These are phyloP conservation scores for Heteromeles arbutifolia DNA, from an alignment of 306 rosid genomes.

Conservation along the genomic window DNA sequence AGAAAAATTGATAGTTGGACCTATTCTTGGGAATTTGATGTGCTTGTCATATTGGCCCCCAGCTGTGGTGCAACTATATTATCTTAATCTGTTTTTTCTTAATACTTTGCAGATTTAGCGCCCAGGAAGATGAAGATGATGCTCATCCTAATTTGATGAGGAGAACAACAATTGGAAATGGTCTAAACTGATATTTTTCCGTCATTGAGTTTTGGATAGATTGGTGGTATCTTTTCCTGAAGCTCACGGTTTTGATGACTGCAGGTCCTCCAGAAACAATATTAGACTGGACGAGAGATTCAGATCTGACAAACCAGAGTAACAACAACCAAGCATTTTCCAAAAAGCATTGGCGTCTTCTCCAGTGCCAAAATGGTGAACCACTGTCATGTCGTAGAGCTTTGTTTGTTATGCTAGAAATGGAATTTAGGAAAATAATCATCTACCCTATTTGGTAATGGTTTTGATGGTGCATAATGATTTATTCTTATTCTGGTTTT, in stretches of 20 bases:
- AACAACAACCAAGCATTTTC: conserved; percentile 83
- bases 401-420: conserved; percentile 17
- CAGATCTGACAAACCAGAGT: conserved; percentile 78
- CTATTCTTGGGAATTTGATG: neutral
- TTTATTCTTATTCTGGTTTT: conserved; percentile 17
- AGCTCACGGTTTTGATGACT: conserved; percentile 6
- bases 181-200: conserved; percentile 32
- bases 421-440: conserved; percentile 13
- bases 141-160: conserved; percentile 58
- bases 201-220: conserved; percentile 17
- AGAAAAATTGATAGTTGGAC: neutral
- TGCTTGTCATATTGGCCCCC: neutral
- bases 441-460: conserved; percentile 7
- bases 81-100: neutral
- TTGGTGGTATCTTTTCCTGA: conserved; percentile 12
- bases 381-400: neutral
- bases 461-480: conserved; percentile 15
- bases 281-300: conserved; percentile 88
- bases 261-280: conserved; percentile 91
- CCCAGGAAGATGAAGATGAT: conserved; percentile 97
- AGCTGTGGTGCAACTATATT: neutral
- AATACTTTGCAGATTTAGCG: conserved; percentile 61
- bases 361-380: conserved; percentile 86
- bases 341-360: conserved; percentile 94
- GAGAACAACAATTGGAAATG: conserved; percentile 95